phyloP scores from a whole-genome alignment of 2,329 filamentous ascomycete genomes.

The Aureobasidium mangrovei region DNA sequence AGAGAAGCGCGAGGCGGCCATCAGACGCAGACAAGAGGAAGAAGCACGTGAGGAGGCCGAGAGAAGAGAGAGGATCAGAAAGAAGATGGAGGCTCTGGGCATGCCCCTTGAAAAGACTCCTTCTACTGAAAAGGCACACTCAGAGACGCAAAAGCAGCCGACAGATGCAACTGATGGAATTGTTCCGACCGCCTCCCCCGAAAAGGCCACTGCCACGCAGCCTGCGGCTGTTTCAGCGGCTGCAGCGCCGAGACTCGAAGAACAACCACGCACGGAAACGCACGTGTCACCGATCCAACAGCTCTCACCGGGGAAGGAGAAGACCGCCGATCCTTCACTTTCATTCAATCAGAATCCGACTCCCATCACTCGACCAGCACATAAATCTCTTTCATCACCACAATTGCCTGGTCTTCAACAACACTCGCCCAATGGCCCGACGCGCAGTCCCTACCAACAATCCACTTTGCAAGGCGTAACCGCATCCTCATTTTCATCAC shows the following conservation, averaged over 20 bases:
- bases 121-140: constrained; percentile 5
- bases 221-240: constrained; percentile 17
- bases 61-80: constrained; percentile 58
- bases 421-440: constrained; percentile 3
- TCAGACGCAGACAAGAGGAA: constrained; percentile 56
- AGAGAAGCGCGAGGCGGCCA: constrained; percentile 60
- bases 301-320: constrained; percentile 8
- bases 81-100: constrained; percentile 63
- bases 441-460: constrained; percentile 13
- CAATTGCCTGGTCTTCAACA: constrained; percentile 12
- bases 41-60: constrained; percentile 66
- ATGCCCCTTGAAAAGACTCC: constrained; percentile 34
- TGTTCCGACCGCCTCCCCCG: constrained; percentile 14
- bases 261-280: constrained; percentile 12
- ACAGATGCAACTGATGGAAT: background rate
- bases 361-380: constrained; percentile 1
- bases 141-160: background rate
- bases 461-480: constrained; percentile 24
- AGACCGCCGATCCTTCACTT: constrained; percentile 5
- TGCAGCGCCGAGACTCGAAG: constrained; percentile 9
- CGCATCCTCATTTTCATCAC: constrained; percentile 38
- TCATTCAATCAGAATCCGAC: constrained; percentile 41
- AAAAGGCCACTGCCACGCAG: constrained; percentile 16
- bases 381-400: constrained; percentile 3
- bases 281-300: constrained; percentile 16